Evolutionary conservation across 2,329 filamentous ascomycete genomes (phyloP), one percentile per base, ranked within the genome.

Genomic region (Penicillium sp.): DNA sequence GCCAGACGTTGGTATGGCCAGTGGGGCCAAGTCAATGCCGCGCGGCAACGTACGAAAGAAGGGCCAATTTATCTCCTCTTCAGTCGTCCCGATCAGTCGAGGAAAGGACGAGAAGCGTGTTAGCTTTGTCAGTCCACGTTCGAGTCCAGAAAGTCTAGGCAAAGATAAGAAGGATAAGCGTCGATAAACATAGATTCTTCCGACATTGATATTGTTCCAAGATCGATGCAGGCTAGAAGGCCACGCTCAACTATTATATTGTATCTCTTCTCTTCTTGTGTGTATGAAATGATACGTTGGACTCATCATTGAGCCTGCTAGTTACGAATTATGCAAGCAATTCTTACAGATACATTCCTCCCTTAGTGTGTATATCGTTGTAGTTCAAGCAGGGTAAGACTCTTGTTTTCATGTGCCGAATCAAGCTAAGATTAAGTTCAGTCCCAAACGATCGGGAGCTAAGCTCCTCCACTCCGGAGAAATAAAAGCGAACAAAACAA

Each of bases 31-130:
- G 41, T 67, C 74, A 5, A 50, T 78, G 58, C 73, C 73, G 51
- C 71, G 71, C 26, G 70, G 65, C 61, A 73, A 69, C 51, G 66
- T 66, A 45, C 76, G 70, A 65, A 78, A 73, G 64, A 70, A 67
- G 61, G 72, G 69, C 54, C 67, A 60, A 56, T 67, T 69, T 38
- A 66, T 74, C 15, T 66, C 70, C 48, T 65, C 70, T 26, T 70
- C 69, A 38, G 63, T 75, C 21, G 66, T 70, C 5, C 64, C 71
- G 7, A 62, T 75, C 54, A 71, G 70, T 15, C 70, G 70, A 38
- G 66, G 69, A 47, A 70, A 72, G 56, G 74, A 78, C 29, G 74
- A 75, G 61, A 75, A 74, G 60, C 78, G 71, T 9, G 75, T 76
- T 51, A 75, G 71, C 63, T 79, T 79, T 63, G 71, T 72, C 26